Base-by-base conservation (phyloP, 305 asterid species). In the Plantago lanceolata region DNA sequence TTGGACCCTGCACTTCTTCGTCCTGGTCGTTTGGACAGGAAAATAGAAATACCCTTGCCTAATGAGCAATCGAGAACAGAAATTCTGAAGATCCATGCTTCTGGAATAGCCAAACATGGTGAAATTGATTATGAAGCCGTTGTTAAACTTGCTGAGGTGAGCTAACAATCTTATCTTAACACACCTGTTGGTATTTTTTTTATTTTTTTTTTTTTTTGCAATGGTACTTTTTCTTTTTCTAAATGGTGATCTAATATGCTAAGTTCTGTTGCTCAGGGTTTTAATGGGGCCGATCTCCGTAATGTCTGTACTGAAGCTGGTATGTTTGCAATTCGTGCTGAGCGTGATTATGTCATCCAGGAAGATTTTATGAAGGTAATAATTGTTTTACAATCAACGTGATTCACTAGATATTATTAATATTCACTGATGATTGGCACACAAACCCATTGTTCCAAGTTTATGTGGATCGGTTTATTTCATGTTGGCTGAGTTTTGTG, bases 71-170 rank as follows among this genome's bases (percentile, higher is more conserved):
- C 98, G 40, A 87, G 98, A 71, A 79, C 84, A 94, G 97, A 93
- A 73, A 85, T 88, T 74, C 90, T 90, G 37, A 90, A 88, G 77
- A 90, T 88, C 60, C 97, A 90, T 77, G 97, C 97, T 35, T 77
- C 95, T 68, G 97, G 97, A 74, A 90, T 89, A 53, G 98, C 98
- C 60, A 93, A 93, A 72, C 98, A 93, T 58, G 98, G 98, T 56
- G 97, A 93, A 78, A 93, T 89, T 71, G 97, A 89, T 76, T 93
- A 93, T 21, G 97, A 93, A 72, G 95, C 97, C 61, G 94, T 90
- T 71, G 87, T 93, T 58, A 93, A 93, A 77, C 97, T 89, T 59
- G 98, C 98, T 63, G 98, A 93, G 92, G 97, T 89, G 40, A 73
- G 73, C 70, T 64, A 4, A 47, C 19, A 4, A 31, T 47, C 43